A percentile compares a stretch with the other conserved stretches of the same genome.
Evolutionary conservation across 768 basidiomycete species (phyloP).

Genomic region (Neoboletus brunneissimus): DNA sequence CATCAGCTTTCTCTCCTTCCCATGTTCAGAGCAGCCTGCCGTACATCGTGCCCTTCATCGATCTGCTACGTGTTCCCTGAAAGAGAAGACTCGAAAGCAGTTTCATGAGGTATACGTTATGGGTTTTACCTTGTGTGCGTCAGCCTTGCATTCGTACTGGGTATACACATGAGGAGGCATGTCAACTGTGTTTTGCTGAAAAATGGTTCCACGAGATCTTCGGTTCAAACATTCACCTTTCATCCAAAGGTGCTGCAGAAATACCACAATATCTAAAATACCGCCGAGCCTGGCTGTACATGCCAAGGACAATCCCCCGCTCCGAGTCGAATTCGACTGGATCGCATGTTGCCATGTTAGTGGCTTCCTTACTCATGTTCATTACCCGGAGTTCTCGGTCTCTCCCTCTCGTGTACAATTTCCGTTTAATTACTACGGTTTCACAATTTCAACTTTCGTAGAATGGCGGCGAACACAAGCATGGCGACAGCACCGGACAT

Average conservation of each 20-base stretch:
- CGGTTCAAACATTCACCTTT: not conserved
- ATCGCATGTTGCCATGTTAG: not conserved
- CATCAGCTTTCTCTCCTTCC: not conserved
- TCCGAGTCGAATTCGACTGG: not conserved
- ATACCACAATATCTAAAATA: not conserved
- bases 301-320: not conserved
- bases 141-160: not conserved
- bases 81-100: not conserved
- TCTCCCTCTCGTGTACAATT: not conserved
- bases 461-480: conserved; percentile 6
- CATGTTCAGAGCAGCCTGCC: not conserved
- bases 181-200: not conserved
- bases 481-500: conserved; percentile 10
- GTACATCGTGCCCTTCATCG: not conserved
- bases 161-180: not conserved
- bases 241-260: not conserved
- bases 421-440: not conserved
- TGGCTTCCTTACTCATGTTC: not conserved
- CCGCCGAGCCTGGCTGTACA: not conserved
- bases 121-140: not conserved
- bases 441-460: conserved; percentile 9
- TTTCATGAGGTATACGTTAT: not conserved
- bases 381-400: not conserved
- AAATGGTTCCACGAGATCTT: not conserved
- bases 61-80: not conserved